Base-by-base conservation (phyloP, 1,284 basidiomycete genomes). In the Irpex sp. region DNA sequence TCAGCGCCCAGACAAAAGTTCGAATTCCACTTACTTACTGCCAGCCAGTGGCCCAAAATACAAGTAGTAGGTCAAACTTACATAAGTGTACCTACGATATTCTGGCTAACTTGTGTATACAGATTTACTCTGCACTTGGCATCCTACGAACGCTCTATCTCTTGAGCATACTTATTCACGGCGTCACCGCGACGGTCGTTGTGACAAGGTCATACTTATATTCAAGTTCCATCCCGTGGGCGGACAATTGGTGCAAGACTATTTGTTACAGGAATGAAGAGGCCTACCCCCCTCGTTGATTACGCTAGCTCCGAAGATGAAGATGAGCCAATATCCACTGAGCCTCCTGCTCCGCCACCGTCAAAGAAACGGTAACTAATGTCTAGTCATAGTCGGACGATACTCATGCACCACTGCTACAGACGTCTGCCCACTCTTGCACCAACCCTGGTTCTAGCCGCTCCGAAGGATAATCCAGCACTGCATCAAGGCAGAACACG, bases 401-500 rank as follows among this genome's bases (percentile, higher is more conserved):
- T 17, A n/a, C 17, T 11, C 21, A 4, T 9, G 57, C 1, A 11
- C 11, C 11, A 9, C 11, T 8, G 36, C 5, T 19, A 47, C 44
- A 74, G 73, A 40, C 91, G 85, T 70, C 77, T 92, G 1, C 90
- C 90, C 0, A 64, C 78, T 37, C 77, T 91, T 13, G 77, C 87
- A 0, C 66, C 81, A 8, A 79, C 82, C 38, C 71, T 92, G 51
- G 68, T 77, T 3, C 70, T 79, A 5, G 70, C 79, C 36, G 68
- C 68, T 0, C 88, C 86, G 0, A 69, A 82, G 6, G 89, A 92
- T 71, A 76, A 91, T 68, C 91, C 92, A 2, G 75, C 84, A 4
- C 75, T 85, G 8, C 92, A 94, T 71, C 91, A 93, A 76, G 93
- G 93, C 13, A 83, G 93, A n/a, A 78, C 79, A 59, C 84, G 93